phyloP scores from a whole-genome alignment of 352 stramenopile genomes.

The Phytophthora sp. region DNA sequence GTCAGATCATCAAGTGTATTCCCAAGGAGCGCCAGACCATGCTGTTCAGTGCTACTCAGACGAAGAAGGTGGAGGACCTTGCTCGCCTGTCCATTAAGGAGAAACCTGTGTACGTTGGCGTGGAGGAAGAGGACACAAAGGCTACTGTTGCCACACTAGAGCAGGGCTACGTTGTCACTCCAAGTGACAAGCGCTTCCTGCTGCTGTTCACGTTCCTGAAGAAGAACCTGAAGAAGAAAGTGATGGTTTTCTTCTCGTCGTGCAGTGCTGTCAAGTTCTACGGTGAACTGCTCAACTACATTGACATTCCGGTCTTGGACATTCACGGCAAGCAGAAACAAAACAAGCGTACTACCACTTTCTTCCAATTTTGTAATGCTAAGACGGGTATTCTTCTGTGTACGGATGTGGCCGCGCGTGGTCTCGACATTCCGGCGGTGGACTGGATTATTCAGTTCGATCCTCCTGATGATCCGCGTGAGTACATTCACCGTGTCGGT shows the following conservation, averaged over 20 bases:
- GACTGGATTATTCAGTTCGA: slow-evolving; percentile 99
- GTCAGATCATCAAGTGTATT: slow-evolving; percentile 98
- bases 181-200: slow-evolving; percentile 98
- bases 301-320: slow-evolving; percentile 98
- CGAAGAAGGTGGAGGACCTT: slow-evolving; percentile 98
- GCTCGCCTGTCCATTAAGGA: slow-evolving; percentile 93
- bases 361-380: slow-evolving; percentile 99
- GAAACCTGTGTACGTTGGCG: slow-evolving; percentile 97
- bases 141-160: slow-evolving; percentile 95
- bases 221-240: slow-evolving; percentile 99
- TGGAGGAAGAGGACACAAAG: slow-evolving; percentile 92
- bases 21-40: slow-evolving; percentile 98
- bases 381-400: slow-evolving; percentile 97
- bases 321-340: slow-evolving; percentile 99
- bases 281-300: slow-evolving; percentile 99
- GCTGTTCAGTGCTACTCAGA: slow-evolving; percentile 99
- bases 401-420: slow-evolving; percentile 98
- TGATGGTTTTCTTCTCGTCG: slow-evolving; percentile 95
- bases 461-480: slow-evolving; percentile 97
- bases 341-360: slow-evolving; percentile 98
- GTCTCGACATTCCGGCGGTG: slow-evolving; percentile 97
- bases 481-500: slow-evolving; percentile 97
- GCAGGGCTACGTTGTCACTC: slow-evolving; percentile 98
- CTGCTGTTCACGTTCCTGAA: slow-evolving; percentile 99
- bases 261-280: slow-evolving; percentile 99